Base-by-base conservation (phyloP, 139 green algal species). In the Chlorella sp. region DNA sequence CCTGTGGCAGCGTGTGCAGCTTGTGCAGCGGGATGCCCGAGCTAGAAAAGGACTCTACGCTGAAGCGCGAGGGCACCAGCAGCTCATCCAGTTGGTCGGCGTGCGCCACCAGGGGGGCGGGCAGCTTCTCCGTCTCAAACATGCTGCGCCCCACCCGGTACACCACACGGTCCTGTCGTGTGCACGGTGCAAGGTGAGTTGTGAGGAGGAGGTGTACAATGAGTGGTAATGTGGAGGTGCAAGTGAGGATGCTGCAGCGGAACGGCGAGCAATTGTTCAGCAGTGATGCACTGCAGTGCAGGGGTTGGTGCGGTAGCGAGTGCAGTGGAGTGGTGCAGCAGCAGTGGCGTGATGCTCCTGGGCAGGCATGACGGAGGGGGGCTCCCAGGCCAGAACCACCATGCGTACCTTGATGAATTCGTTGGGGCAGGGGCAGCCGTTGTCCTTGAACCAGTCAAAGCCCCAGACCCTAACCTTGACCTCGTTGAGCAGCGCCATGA, bases 41-140 rank as follows among this genome's bases (percentile, higher is more conserved):
- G 4, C 26, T 35, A 4, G 14, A 5, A 26, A 72, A 72, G 14
- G 67, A 72, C 22, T 62, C 29, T 2, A 36, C 30, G 29, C 30
- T 72, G 67, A 72, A 72, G 20, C 62, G 26, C 2, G 67, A 72
- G 5, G 67, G 67, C 27, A 72, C 67, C 35, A 36, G 31, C 31
- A 74, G 49, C 60, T 76, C 71, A 31, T 76, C 71, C 31, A 76
- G 20, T 1, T 68, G 33, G 4, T 63, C 14, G 60, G 71, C 61
- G 35, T 70, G 50, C 6, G 34, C 23, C 20, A 31, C 71, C 35
- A 76, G 61, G 20, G 5, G 22, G 4, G n/a, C 30, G 31, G 71
- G 71, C 34, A 76, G 60, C 3, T 23, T 24, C 60, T 69, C 61
- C n/a, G 71, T 76, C 35, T 76, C 71, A 62, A 76, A 76, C 71